Evolutionary conservation across 192 early-diverging fungal species (phyloP), one percentile per base, ranked within the genome.

Genomic region (Coemansia sp.): DNA sequence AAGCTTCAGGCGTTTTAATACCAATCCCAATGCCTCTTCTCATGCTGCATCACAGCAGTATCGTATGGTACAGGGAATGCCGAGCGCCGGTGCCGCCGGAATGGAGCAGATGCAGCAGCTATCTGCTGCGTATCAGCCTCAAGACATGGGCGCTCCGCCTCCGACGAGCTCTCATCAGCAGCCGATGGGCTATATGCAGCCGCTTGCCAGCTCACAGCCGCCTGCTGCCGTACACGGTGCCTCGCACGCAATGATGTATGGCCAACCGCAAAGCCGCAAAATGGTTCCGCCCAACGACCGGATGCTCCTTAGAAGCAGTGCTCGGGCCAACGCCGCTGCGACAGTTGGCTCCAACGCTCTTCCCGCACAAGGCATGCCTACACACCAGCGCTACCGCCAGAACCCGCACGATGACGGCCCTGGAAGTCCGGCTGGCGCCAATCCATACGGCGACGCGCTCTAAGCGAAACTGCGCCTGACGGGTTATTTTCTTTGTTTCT

Each of bases 1-100:
- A 65, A 80, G 77, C 62, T 80, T 80, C 65, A 70, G 77, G 52
- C 77, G 77, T 59, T 68, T 74, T 67, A 71, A 67, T 59, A 65
- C 50, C 25, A 67, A 80, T 41, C 19, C 72, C 54, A 67, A 64
- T 73, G 60, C 62, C 56, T 32, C 62, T 32, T 65, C 71, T 65
- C 64, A 56, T 39, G 63, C 65, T 66, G 62, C 65, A 58, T 51
- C 67, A 35, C 76, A 80, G 65, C 77, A 80, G 77, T 71, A 74
- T 65, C 77, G 69, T 50, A 55, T 64, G 56, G 67, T 68, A 72
- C 77, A 80, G 59, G 72, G 72, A 17, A 56, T 80, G 58, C 71
- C 70, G 41, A 45, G 41, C 41, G 38, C 77, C 55, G 67, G 67
- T 50, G 68, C 65, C 32, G 65, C 72, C 24, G 71, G 66, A 17